Conservation (phyloP, 345 rosid species). For the Dovyalis caffra region DNA sequence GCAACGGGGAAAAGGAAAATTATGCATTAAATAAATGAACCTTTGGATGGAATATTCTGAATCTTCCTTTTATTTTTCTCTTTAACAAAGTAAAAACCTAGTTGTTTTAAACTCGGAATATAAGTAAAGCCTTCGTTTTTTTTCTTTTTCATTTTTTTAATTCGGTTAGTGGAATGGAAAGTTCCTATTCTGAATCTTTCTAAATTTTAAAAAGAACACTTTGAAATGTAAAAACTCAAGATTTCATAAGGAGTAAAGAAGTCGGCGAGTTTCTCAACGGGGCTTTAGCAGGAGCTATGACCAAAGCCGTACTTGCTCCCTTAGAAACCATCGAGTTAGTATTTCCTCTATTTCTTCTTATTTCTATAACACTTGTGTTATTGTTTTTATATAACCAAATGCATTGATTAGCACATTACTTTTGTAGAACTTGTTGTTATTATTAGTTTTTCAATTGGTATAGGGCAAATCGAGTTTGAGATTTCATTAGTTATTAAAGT, state of each 20-base stretch:
- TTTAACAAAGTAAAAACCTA: background rate
- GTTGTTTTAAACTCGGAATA: background rate
- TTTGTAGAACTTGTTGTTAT: background rate
- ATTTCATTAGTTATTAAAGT: background rate
- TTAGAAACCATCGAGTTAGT: constrained; percentile 90
- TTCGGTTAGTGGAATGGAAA: background rate
- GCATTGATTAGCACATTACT: no score
- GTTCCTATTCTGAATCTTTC: background rate
- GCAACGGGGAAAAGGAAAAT: background rate
- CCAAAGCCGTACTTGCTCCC: constrained; percentile 98
- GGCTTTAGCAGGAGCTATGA: constrained; percentile 98
- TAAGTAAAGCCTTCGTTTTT: background rate
- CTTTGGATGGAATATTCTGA: background rate
- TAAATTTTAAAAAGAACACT: background rate
- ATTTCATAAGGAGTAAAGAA: constrained; percentile 65
- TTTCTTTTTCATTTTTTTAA: background rate
- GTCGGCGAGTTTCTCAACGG: constrained; percentile 92
- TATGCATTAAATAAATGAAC: background rate
- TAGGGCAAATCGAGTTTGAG: background rate
- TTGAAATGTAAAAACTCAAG: constrained; percentile 43
- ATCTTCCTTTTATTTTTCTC: background rate
- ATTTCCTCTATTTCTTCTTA: background rate
- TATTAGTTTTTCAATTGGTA: background rate
- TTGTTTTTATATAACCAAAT: background rate
- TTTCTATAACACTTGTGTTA: background rate